A percentile compares a stretch with the other conserved stretches of the same genome.
phyloP scores from a whole-genome alignment of 2,329 filamentous ascomycete species.

The Ophiostoma ips region DNA sequence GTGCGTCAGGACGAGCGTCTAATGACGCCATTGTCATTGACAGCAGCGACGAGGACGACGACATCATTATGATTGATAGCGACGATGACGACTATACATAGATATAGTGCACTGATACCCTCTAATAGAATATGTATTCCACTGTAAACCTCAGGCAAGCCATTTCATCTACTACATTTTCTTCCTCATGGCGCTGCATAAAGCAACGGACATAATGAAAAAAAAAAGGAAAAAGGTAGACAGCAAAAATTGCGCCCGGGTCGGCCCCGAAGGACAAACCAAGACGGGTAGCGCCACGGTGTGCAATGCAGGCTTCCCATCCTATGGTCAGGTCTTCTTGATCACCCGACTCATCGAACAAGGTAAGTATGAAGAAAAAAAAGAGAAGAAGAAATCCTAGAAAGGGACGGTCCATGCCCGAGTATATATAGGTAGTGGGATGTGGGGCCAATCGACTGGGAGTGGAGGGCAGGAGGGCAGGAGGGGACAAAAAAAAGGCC shows the following conservation, averaged over 20 bases:
- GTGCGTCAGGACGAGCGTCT: neutral
- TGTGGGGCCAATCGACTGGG: neutral
- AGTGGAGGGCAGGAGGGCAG: neutral
- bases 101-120: too few species aligned
- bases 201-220: constrained; percentile 13
- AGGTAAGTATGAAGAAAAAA: constrained; percentile 17
- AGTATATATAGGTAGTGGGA: neutral
- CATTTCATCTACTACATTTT: neutral
- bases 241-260: constrained; percentile 16
- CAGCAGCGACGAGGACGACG: neutral
- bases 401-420: constrained; percentile 4
- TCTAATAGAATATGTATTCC: too few species aligned
- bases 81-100: neutral
- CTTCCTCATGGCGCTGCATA: constrained; percentile 11
- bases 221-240: constrained; percentile 8
- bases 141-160: too few species aligned
- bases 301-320: constrained; percentile 17
- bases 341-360: constrained; percentile 18
- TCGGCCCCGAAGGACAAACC: constrained; percentile 17
- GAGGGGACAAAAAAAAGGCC: constrained; percentile 2
- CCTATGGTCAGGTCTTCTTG: constrained; percentile 17
- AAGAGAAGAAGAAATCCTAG: constrained; percentile 8
- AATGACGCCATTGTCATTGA: neutral
- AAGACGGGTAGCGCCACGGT: constrained; percentile 16
- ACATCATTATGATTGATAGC: neutral